Conservation (phyloP, 2,329 filamentous ascomycete genomes). For the Aspergillus sp. region DNA sequence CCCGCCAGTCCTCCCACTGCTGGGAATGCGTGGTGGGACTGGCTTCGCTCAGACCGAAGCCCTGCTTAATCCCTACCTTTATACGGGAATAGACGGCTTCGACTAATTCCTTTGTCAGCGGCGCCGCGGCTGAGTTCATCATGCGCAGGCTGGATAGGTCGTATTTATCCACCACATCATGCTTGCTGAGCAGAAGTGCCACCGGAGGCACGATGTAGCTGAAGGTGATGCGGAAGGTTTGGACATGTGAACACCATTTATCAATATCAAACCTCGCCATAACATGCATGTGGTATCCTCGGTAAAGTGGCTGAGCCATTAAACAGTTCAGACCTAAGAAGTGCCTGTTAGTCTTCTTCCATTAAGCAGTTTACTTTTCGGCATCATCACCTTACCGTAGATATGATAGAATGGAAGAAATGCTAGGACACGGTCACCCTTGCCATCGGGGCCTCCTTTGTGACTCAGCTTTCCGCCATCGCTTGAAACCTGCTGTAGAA, state of each 20-base stretch:
- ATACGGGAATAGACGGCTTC: slow-evolving; percentile 72
- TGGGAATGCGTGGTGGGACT: slow-evolving; percentile 76
- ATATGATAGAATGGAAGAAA: slow-evolving; percentile 91
- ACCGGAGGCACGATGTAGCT: slow-evolving; percentile 83
- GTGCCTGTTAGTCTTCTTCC: not conserved
- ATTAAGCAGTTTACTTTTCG: too few relatives aligned
- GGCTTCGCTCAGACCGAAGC: slow-evolving; percentile 87
- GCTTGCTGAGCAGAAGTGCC: slow-evolving; percentile 75
- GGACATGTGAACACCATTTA: slow-evolving; percentile 72
- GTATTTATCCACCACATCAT: slow-evolving; percentile 75
- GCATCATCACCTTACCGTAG: slow-evolving; percentile 59
- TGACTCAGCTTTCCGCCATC: slow-evolving; percentile 60
- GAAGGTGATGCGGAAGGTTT: slow-evolving; percentile 73
- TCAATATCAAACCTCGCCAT: slow-evolving; percentile 81
- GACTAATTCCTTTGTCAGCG: slow-evolving; percentile 77
- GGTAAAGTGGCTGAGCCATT: slow-evolving; percentile 66
- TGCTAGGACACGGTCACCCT: slow-evolving; percentile 71
- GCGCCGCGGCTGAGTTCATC: slow-evolving; percentile 85
- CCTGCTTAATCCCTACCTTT: slow-evolving; percentile 82
- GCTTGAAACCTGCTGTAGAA: slow-evolving; percentile 54
- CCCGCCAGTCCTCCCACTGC: slow-evolving; percentile 72
- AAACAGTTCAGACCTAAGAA: slow-evolving; percentile 65
- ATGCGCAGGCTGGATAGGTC: slow-evolving; percentile 76
- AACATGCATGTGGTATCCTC: slow-evolving; percentile 66
- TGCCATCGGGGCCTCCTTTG: slow-evolving; percentile 58